A percentile compares a stretch with the other conserved stretches of the same genome.
These are phyloP conservation scores for Sporothrix protearum DNA, from an alignment of 2,329 filamentous ascomycete genomes.

Conservation along the genomic window DNA sequence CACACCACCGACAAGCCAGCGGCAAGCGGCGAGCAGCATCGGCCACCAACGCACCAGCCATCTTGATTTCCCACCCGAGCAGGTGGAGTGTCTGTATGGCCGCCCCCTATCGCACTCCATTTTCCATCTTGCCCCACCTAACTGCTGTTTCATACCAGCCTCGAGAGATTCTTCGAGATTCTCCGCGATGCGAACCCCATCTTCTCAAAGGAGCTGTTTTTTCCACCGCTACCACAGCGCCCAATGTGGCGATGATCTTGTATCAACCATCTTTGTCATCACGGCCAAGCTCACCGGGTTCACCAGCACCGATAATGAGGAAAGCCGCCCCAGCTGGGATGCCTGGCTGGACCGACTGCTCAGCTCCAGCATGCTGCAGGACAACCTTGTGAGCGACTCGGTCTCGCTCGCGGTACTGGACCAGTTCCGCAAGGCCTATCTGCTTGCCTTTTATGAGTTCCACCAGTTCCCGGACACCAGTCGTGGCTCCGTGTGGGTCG, in stretches of 20 bases:
- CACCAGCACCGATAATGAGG: neutral
- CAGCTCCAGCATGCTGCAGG: constrained; percentile 6
- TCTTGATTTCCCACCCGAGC: neutral
- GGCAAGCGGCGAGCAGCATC: neutral
- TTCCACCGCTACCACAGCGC: neutral
- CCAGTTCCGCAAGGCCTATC: neutral
- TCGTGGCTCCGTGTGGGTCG: constrained; percentile 6
- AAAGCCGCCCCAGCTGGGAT: neutral
- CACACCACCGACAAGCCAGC: neutral
- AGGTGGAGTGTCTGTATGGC: neutral
- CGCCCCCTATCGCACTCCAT: too few relatives aligned
- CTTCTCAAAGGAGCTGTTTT: neutral
- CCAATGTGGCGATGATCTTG: neutral
- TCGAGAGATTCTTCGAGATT: neutral
- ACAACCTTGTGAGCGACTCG: neutral
- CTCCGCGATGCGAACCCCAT: neutral
- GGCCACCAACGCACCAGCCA: neutral
- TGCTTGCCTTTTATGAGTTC: neutral
- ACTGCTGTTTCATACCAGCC: neutral
- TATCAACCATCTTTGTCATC: neutral
- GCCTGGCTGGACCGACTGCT: neutral
- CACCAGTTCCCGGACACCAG: constrained; percentile 7
- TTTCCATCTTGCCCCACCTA: neutral
- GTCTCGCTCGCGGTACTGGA: neutral
- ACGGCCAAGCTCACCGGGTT: neutral